Conservation (phyloP, 495 filamentous ascomycete genomes). For the Aspergillus nidulans region DNA sequence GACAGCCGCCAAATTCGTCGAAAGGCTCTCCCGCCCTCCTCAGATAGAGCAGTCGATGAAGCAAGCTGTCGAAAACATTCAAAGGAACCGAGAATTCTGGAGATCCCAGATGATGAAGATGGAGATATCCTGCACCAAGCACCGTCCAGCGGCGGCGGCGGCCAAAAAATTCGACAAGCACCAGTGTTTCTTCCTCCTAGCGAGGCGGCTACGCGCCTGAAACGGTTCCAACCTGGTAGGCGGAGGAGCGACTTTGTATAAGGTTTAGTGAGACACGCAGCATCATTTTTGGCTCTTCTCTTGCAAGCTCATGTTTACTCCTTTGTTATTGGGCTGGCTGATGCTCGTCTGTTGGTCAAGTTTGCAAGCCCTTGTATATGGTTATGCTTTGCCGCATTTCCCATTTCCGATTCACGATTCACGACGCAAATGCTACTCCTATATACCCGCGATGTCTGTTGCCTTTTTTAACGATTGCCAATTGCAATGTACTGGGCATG, state of each 20-base stretch:
- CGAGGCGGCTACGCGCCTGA: conserved; percentile 4
- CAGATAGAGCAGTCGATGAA: background rate
- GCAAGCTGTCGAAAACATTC: background rate
- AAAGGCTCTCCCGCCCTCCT: background rate
- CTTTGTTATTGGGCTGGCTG: background rate
- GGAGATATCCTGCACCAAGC: background rate
- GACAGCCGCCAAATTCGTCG: background rate
- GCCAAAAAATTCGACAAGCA: background rate
- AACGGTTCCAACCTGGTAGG: conserved; percentile 5
- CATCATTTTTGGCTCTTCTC: background rate
- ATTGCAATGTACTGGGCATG: background rate
- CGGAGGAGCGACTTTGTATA: conserved; percentile 8
- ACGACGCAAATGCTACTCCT: background rate
- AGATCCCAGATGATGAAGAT: conserved; percentile 7
- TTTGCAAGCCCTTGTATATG: background rate
- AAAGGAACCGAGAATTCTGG: conserved; percentile 3
- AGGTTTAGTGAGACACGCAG: background rate
- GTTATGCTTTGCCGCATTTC: too few relatives aligned
- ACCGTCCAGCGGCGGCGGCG: background rate
- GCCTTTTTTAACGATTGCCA: background rate
- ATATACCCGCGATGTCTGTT: background rate
- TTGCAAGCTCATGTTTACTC: background rate
- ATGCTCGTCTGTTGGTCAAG: background rate
- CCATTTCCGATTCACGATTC: too few relatives aligned
- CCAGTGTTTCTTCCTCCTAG: conserved; percentile 1